Percentiles rank a stretch among this genome's conserved stretches.
phyloP scores from a whole-genome alignment of 2,329 filamentous ascomycete genomes.

The Xylariales sp. region DNA sequence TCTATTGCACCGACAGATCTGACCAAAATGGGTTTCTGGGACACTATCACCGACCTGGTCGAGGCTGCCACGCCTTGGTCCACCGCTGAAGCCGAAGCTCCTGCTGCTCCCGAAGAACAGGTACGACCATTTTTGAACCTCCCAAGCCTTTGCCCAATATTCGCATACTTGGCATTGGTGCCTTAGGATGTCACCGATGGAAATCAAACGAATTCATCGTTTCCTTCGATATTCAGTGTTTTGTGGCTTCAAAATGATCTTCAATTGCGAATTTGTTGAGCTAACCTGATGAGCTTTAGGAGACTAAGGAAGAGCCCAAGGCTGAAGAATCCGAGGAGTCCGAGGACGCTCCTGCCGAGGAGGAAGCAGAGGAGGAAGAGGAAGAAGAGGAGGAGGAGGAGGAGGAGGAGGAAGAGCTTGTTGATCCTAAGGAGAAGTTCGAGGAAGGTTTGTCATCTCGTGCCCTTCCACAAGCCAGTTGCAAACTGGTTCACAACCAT shows the following conservation, averaged over 20 bases:
- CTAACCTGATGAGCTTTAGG: constrained; percentile 17
- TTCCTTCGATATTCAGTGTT: no score
- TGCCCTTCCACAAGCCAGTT: no score
- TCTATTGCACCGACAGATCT: constrained; percentile 26
- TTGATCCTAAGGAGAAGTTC: constrained; percentile 81
- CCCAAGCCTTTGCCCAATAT: no score
- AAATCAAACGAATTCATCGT: no score
- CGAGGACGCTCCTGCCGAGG: constrained; percentile 30
- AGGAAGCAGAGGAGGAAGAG: constrained; percentile 48
- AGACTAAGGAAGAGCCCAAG: constrained; percentile 40
- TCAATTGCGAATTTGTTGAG: background rate
- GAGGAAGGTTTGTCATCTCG: constrained; percentile 74
- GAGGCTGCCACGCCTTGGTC: constrained; percentile 63
- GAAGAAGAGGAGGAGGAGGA: constrained; percentile 46
- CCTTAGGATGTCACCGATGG: no score
- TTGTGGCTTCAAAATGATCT: constrained; percentile 7
- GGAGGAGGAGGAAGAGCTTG: constrained; percentile 65
- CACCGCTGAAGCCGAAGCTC: constrained; percentile 62
- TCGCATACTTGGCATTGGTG: no score
- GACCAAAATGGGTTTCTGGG: constrained; percentile 63
- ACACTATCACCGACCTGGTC: constrained; percentile 58
- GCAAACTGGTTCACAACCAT: no score
- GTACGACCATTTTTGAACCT: constrained; percentile 28
- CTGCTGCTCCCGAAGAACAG: constrained; percentile 63
- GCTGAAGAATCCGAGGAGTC: constrained; percentile 26